Evolutionary conservation across 129 eudicot species (phyloP), one percentile per base, ranked within the genome.

Genomic region (Ambrosia trifida): DNA sequence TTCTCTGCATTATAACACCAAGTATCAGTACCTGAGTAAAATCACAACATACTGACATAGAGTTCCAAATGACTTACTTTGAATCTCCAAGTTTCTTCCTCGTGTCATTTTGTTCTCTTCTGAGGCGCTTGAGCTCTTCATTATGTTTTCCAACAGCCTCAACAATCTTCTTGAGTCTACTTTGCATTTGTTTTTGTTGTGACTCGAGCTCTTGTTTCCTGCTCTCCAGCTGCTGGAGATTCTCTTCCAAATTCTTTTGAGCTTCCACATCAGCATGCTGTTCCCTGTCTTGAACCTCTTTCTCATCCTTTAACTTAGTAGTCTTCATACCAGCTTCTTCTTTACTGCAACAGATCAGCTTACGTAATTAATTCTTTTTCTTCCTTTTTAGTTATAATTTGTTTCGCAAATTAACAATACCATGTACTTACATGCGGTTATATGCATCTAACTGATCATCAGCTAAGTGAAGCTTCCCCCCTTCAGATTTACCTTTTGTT

Each of bases 291-390:
- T 82, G 83, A 40, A 95, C 96, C 76, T 95, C 99, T 77, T 95
- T 95, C 85, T 95, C 97, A 67, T 87, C 97, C 77, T 84, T 83
- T 69, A 90, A 69, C 77, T 88, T 90, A 12, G 89, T 87, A 77
- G 97, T 95, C 80, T 79, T 87, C 96, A 79, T 90, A 24, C 97
- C 99, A 63, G 97, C 99, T 74, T 90, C 91, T 84, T 95, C 99
- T 80, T 95, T 95, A 76, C 99, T 94, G 89, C 79, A 88, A 11
- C 19, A 82, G 49, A 69, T 71, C 16, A 69, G 57, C 50, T 10
- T 13, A 30, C 13, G 44, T 38, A 61, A 36, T 36, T 60, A 77
- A 50, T 14, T 49, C 19, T 40, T 47, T 31, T 53, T 40, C 40
- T 24, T 64, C 57, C 32, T 38, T 18, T 43, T 14, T 54, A 16